These are phyloP conservation scores for Deinandra increscens DNA, from an alignment of 129 eudicot species.

Conservation along the genomic window DNA sequence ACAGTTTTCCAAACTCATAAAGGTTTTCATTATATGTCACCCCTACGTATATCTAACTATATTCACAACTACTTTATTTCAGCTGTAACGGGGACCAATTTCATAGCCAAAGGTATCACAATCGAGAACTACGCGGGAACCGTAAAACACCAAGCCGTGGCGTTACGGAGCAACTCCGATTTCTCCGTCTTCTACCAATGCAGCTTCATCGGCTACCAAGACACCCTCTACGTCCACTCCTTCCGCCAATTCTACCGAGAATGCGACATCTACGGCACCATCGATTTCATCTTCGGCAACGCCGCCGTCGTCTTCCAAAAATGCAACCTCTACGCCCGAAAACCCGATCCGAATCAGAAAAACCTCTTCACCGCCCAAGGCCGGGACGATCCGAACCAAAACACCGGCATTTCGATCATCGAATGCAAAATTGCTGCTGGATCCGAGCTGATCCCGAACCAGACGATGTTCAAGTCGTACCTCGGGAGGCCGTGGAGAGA, in stretches of 20 bases:
- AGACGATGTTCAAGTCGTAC: slow-evolving; percentile 37
- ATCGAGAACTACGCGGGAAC: slow-evolving; percentile 57
- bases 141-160: slow-evolving; percentile 48
- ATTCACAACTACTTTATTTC: background rate
- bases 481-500: slow-evolving; percentile 57
- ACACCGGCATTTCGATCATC: slow-evolving; percentile 47
- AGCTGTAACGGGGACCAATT: slow-evolving; percentile 59
- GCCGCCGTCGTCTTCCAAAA: slow-evolving; percentile 56
- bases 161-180: slow-evolving; percentile 42
- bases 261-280: slow-evolving; percentile 47
- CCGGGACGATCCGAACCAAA: slow-evolving; percentile 43
- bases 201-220: slow-evolving; percentile 47
- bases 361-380: slow-evolving; percentile 60
- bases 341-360: slow-evolving; percentile 40
- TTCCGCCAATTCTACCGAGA: slow-evolving; percentile 52
- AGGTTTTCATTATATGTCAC: too few species aligned
- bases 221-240: slow-evolving; percentile 51
- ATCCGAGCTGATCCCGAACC: slow-evolving; percentile 40
- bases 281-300: slow-evolving; percentile 53
- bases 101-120: slow-evolving; percentile 60
- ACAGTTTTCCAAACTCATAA: too few species aligned
- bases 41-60: too few species aligned
- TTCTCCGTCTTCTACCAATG: slow-evolving; percentile 50
- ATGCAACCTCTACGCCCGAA: slow-evolving; percentile 42
- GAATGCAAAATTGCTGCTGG: slow-evolving; percentile 45